Evolutionary conservation across 2,329 filamentous ascomycete genomes (phyloP), one percentile per base, ranked within the genome.

Genomic region (Fusarium dlaminii): DNA sequence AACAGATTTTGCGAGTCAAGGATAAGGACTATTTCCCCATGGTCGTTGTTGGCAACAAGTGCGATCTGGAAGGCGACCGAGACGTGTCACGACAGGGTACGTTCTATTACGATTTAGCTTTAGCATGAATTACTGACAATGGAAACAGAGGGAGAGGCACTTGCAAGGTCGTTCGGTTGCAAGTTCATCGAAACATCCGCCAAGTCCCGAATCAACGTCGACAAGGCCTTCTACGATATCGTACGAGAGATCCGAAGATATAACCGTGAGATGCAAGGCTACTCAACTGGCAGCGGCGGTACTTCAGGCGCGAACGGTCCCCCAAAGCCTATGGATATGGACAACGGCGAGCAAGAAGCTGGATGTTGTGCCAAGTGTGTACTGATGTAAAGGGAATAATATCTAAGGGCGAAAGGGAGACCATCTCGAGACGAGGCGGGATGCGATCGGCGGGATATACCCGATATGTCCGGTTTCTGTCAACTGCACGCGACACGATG

Each of bases 1-100:
- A 98, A 88, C 96, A 99, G 86, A 99, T 99, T 82, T 88, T 99
- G 78, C 89, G 96, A 78, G 96, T 99, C 80, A 99, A 99, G 90
- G 96, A 98, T 87, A 98, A 98, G 90, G 96, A 99, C 86, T 98
- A 98, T 84, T 99, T 99, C 88, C 96, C 96, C 78, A 98, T 99
- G 88, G 98, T 98, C 66, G 94, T 99, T 51, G 96, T 98, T 46
- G 96, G 95, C 79, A 99, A 99, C 90, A 99, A 99, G 89, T 98
- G 96, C 86, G 96, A 99, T 94, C 87, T 99, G 83, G 96, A 98
- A 81, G 88, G 88, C 78, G 96, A 99, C 86, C 91, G 96, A 81
- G 93, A 96, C 80, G 96, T 99, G 68, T 93, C 94, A 75, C 92
- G 93, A 86, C 92, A 97, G 90, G 96, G 96, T 98, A 89, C 74